A percentile compares a stretch with the other conserved stretches of the same genome.
Evolutionary conservation across 495 filamentous ascomycete genomes (phyloP).

Genomic region (Penicillium canescens): DNA sequence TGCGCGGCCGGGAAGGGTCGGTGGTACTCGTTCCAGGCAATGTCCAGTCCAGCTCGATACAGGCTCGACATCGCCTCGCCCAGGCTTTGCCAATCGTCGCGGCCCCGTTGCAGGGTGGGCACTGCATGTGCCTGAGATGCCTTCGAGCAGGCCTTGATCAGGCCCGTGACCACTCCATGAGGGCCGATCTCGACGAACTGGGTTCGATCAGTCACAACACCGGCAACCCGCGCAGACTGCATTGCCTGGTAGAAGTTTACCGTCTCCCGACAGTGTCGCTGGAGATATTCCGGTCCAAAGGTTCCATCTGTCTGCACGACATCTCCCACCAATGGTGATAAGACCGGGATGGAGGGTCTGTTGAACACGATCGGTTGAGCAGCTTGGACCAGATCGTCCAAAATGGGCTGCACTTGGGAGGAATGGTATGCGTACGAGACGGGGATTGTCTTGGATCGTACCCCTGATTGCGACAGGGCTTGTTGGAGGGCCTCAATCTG

Average conservation of each 20-base stretch:
- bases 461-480: too few species aligned
- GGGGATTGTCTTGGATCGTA: too few species aligned
- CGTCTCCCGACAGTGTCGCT: slow-evolving; percentile 3
- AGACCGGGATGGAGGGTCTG: slow-evolving; percentile 22
- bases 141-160: too few species aligned
- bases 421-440: slow-evolving; percentile 7
- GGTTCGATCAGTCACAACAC: too few species aligned
- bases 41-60: slow-evolving; percentile 54
- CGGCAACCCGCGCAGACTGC: too few species aligned
- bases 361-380: slow-evolving; percentile 31
- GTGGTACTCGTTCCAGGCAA: slow-evolving; percentile 71
- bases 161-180: too few species aligned
- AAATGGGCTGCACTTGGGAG: slow-evolving; percentile 2
- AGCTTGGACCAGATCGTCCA: background rate
- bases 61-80: slow-evolving; percentile 12
- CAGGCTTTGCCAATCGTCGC: too few species aligned
- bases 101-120: too few species aligned
- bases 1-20: slow-evolving; percentile 52
- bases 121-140: too few species aligned
- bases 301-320: slow-evolving; percentile 10
- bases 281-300: slow-evolving; percentile 27
- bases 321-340: slow-evolving; percentile 27
- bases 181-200: too few species aligned
- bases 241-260: too few species aligned
- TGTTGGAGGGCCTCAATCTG: too few species aligned